A percentile compares a stretch with the other conserved stretches of the same genome.
These are phyloP conservation scores for Fusarium palustre DNA, from an alignment of 2,329 filamentous ascomycete genomes.

Conservation along the genomic window DNA sequence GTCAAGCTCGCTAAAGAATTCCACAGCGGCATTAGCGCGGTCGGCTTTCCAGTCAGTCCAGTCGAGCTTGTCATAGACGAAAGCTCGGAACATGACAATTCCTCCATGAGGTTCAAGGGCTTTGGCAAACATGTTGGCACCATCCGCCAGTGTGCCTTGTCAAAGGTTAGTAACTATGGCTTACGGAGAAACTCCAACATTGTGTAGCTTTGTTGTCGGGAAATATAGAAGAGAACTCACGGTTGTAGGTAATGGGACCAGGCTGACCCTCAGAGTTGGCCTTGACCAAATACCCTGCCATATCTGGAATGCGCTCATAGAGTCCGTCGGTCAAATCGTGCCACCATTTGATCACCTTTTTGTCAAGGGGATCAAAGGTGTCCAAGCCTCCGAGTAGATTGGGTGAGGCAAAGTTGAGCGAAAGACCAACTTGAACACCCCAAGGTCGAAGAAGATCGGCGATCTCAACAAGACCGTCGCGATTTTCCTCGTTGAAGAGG, in stretches of 20 bases:
- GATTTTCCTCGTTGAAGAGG: conserved; percentile 65
- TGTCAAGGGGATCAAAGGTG: conserved; percentile 74
- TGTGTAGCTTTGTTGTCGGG: background rate
- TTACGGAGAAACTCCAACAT: background rate
- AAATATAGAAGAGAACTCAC: background rate
- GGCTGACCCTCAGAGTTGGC: conserved; percentile 79
- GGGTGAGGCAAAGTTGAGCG: conserved; percentile 76
- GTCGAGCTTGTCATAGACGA: conserved; percentile 72
- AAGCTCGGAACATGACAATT: conserved; percentile 77
- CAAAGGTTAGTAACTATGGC: background rate
- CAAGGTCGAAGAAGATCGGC: conserved; percentile 75
- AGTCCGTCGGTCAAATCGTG: conserved; percentile 67
- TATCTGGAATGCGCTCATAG: conserved; percentile 71
- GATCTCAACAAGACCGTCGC: conserved; percentile 70
- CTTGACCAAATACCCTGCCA: conserved; percentile 77
- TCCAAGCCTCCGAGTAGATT: conserved; percentile 64
- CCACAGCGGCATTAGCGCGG: conserved; percentile 75
- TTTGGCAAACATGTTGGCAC: conserved; percentile 65
- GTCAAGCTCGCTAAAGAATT: conserved; percentile 74
- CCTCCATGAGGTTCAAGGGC: conserved; percentile 69
- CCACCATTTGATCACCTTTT: conserved; percentile 72
- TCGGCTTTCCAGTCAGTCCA: conserved; percentile 68
- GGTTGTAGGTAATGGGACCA: conserved; percentile 75
- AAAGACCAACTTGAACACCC: conserved; percentile 73
- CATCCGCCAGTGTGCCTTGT: conserved; percentile 65